Evolutionary conservation across 202 grass and related monocot genomes (phyloP).

Genomic region (Setaria italica): DNA sequence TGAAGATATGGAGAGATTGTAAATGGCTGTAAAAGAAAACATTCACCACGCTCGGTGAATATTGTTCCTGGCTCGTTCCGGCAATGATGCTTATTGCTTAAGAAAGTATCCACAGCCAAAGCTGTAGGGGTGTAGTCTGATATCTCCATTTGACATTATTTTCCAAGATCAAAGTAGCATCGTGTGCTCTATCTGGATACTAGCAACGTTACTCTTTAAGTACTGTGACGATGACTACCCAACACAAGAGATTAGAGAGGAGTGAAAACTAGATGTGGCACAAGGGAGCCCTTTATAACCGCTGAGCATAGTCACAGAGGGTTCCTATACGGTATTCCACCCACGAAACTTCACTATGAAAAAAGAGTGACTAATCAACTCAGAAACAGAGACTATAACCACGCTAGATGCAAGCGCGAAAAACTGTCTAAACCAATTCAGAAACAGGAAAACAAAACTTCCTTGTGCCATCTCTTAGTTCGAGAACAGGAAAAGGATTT

Average conservation of each 20-base stretch:
- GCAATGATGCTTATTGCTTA: neutral
- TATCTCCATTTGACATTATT: neutral
- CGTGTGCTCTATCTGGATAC: neutral
- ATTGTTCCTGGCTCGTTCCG: neutral
- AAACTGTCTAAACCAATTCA: too few relatives aligned
- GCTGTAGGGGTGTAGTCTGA: neutral
- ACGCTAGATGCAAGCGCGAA: too few relatives aligned
- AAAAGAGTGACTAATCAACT: too few relatives aligned
- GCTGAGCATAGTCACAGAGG: neutral
- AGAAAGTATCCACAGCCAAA: neutral
- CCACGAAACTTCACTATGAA: neutral
- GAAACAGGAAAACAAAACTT: neutral
- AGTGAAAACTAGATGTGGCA: neutral
- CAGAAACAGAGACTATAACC: neutral
- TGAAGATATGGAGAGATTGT: neutral
- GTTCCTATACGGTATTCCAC: neutral
- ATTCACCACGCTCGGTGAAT: neutral
- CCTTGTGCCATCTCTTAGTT: neutral
- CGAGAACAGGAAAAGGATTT: neutral
- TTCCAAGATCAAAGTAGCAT: too few relatives aligned
- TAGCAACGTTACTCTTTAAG: neutral
- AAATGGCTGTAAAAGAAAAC: neutral
- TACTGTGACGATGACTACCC: neutral
- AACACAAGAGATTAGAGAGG: neutral
- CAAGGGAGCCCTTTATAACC: neutral